A percentile compares a stretch with the other conserved stretches of the same genome.
phyloP scores from a whole-genome alignment of 2,329 filamentous ascomycete genomes.

The Xylaria hypoxylon region DNA sequence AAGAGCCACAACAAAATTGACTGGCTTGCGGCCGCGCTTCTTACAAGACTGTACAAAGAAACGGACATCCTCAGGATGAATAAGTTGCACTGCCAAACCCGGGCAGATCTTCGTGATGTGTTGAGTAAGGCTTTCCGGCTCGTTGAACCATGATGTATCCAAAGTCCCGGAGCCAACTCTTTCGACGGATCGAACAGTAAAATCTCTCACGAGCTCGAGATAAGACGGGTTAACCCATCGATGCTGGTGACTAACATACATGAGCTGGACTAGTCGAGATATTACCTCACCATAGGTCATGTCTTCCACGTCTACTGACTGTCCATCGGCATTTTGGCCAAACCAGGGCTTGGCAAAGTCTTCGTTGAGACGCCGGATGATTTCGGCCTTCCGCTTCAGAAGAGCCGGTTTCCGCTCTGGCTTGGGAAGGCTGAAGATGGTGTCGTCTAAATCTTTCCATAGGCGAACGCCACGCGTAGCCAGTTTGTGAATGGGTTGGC shows the following conservation, averaged over 20 bases:
- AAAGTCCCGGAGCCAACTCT: constrained; percentile 85
- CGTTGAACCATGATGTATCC: constrained; percentile 85
- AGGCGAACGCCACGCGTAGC: constrained; percentile 95
- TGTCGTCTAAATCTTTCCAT: constrained; percentile 99
- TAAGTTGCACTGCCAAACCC: constrained; percentile 86
- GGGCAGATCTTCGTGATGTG: constrained; percentile 85
- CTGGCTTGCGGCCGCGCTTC: constrained; percentile 91
- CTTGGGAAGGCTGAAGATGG: constrained; percentile 96
- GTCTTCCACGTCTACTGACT: constrained; percentile 88
- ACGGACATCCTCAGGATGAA: constrained; percentile 98
- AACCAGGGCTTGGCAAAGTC: constrained; percentile 99
- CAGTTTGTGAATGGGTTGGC: constrained; percentile 98
- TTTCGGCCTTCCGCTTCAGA: constrained; percentile 87
- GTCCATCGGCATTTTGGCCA: constrained; percentile 81
- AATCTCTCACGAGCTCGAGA: constrained; percentile 86
- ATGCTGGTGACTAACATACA: constrained; percentile 89
- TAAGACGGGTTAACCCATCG: constrained; percentile 92
- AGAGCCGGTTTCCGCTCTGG: constrained; percentile 89
- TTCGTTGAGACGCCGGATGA: constrained; percentile 94
- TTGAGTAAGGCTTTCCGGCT: constrained; percentile 82
- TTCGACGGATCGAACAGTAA: constrained; percentile 95
- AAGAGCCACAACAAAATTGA: constrained; percentile 91
- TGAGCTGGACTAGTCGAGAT: constrained; percentile 85
- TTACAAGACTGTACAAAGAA: constrained; percentile 94
- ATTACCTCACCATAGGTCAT: constrained; percentile 95